These are phyloP conservation scores for Fusarium phyllophilum DNA, from an alignment of 2,329 filamentous ascomycete genomes.

Conservation along the genomic window DNA sequence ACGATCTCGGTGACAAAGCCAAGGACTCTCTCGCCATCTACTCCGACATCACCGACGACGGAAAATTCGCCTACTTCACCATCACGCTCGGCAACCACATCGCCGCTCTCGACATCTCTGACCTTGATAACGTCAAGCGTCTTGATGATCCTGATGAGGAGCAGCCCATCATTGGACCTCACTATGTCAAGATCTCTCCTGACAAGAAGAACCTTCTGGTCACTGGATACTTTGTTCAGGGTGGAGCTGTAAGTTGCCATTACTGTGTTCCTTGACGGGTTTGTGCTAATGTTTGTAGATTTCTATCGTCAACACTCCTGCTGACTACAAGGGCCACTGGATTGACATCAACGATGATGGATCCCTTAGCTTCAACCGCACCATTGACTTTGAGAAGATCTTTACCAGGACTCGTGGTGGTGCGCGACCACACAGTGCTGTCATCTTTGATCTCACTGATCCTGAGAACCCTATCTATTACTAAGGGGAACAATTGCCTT, in stretches of 20 bases:
- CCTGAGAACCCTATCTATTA: slow-evolving; percentile 62
- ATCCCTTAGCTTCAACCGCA: slow-evolving; percentile 67
- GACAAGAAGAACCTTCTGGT: slow-evolving; percentile 73
- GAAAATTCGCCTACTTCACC: slow-evolving; percentile 68
- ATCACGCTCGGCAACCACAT: slow-evolving; percentile 71
- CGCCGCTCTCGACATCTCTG: slow-evolving; percentile 48
- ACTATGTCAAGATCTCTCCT: slow-evolving; percentile 72
- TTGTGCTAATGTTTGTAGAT: slow-evolving; percentile 48
- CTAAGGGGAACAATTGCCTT: slow-evolving; percentile 26
- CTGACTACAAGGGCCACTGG: slow-evolving; percentile 70
- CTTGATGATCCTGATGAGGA: slow-evolving; percentile 68
- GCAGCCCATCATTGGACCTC: slow-evolving; percentile 69
- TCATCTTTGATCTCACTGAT: slow-evolving; percentile 67
- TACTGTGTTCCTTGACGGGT: accelerated
- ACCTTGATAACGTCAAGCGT: slow-evolving; percentile 68
- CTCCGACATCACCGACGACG: slow-evolving; percentile 68
- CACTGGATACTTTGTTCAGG: slow-evolving; percentile 74
- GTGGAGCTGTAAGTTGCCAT: slow-evolving; percentile 56
- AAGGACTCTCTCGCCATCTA: slow-evolving; percentile 68
- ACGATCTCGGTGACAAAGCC: slow-evolving; percentile 66
- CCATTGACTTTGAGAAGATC: slow-evolving; percentile 64
- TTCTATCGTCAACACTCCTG: slow-evolving; percentile 68
- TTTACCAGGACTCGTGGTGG: slow-evolving; percentile 64
- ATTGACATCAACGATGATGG: slow-evolving; percentile 67
- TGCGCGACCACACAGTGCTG: slow-evolving; percentile 65